Base-by-base conservation (phyloP, 805 yeast species). In the Candida coquimbonensis region DNA sequence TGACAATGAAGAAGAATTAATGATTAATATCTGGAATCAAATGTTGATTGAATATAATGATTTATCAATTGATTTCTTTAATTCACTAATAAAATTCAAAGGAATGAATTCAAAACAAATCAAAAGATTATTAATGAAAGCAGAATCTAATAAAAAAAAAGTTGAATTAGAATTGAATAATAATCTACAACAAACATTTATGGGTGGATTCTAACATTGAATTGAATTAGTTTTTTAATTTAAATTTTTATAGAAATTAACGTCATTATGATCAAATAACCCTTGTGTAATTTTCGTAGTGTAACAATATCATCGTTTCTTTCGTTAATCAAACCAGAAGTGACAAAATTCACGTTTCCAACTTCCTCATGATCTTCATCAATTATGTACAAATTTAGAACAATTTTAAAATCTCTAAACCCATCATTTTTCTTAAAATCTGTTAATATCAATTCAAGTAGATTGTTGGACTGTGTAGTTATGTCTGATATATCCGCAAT, bases 11-110 rank as follows among this genome's bases (percentile, higher is more conserved):
- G 47, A 44, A 35, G 40, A 47, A 27, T 31, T 47, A 7, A 36
- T 47, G n/a, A 13, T 49, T 9, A 44, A 42, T 7, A 44, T 49
- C 24, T 49, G 52, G 52, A 48, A 40, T 5, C 24, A 44, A 2
- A 44, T 49, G 21, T 34, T 49, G 9, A 37, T 25, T 5, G 34
- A 41, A 13, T 44, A 43, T 33, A 49, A 49, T 24, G 52, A 49
- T 26, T 41, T 49, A 9, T 48, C 52, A 29, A 17, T 47, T 6
- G 16, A 29, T 12, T 47, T 49, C 39, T 39, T 49, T 27, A 45
- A 49, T 31, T n/a, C 35, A 13, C 24, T 45, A 27, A 39, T 44
- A 36, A 47, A 41, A 36, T 39, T 44, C 9, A 47, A 44, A 39
- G 44, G 45, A 3, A 39, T 38, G 14, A 41, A 32, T n/a, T 43